Percentiles rank a stretch among this genome's conserved stretches.
These are phyloP conservation scores for Fusarium verticillioides DNA, from an alignment of 2,329 filamentous ascomycete species.

Conservation along the genomic window DNA sequence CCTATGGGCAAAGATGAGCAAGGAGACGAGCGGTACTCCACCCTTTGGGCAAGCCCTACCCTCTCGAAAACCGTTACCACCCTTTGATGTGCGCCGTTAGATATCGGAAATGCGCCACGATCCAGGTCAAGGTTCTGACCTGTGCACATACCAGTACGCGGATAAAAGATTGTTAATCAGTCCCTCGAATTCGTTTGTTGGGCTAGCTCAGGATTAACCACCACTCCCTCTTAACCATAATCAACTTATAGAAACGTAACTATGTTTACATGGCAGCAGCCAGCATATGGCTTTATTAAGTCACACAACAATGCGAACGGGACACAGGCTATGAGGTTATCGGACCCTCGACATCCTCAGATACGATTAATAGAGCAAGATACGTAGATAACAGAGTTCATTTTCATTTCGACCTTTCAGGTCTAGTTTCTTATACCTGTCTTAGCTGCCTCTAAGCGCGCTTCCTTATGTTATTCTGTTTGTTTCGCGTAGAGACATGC, in stretches of 20 bases:
- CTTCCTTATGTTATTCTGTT: neutral
- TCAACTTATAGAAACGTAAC: neutral
- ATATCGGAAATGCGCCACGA: conserved; percentile 34
- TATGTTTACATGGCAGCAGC: neutral
- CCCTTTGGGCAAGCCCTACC: conserved; percentile 13
- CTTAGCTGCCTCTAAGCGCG: neutral
- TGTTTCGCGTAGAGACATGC: conserved; percentile 31
- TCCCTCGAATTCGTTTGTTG: neutral
- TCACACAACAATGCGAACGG: neutral
- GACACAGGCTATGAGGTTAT: neutral
- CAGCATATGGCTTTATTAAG: neutral
- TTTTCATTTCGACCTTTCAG: neutral
- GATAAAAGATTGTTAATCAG: conserved; percentile 20
- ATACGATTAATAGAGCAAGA: neutral
- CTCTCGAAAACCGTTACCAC: conserved; percentile 34
- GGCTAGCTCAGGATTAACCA: neutral
- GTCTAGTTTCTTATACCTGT: conserved; percentile 2
- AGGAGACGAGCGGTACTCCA: conserved; percentile 19
- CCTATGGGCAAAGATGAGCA: conserved; percentile 18
- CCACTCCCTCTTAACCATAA: neutral
- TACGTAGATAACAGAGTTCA: neutral
- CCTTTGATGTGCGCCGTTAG: conserved; percentile 20
- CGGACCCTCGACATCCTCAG: neutral
- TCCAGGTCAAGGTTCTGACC: conserved; percentile 29
- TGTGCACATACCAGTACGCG: neutral